Evolutionary conservation across 163 green algal species (phyloP).

Genomic region (Scenedesmus sp.): DNA sequence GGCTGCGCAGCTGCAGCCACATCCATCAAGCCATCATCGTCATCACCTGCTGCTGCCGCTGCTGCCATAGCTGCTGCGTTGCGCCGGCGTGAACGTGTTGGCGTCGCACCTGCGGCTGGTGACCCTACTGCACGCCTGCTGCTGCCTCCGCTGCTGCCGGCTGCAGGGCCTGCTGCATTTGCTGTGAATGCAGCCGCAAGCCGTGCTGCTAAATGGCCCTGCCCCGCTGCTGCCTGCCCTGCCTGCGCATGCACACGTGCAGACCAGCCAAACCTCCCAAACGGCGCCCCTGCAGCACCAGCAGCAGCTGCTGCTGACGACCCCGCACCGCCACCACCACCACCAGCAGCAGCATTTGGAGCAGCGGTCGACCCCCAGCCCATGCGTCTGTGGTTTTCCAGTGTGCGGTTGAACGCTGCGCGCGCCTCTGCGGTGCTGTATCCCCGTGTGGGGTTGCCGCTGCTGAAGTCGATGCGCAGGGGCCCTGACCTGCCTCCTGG

Average conservation of each 20-base stretch:
- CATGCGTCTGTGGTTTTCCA: slow-evolving; percentile 50
- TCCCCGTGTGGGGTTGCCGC: background rate
- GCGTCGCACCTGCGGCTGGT: background rate
- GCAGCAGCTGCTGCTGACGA: background rate
- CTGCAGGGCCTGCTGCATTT: background rate
- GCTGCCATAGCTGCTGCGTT: background rate
- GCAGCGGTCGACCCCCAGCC: slow-evolving; percentile 45
- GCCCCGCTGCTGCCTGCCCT: background rate
- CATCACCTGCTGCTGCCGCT: background rate
- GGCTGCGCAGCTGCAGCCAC: background rate
- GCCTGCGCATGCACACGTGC: background rate
- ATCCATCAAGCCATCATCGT: too few species aligned
- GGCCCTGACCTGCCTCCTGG: slow-evolving; percentile 40
- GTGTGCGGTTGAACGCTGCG: slow-evolving; percentile 54
- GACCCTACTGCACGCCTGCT: background rate
- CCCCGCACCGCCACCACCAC: background rate
- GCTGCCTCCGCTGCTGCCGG: background rate
- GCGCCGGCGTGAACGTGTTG: background rate
- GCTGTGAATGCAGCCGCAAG: background rate
- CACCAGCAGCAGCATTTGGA: background rate
- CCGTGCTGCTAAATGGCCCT: background rate
- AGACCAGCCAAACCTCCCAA: background rate
- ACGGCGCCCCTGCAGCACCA: background rate
- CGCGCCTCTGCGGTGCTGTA: slow-evolving; percentile 56
- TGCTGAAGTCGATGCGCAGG: slow-evolving; percentile 55